Percentiles rank a stretch among this genome's conserved stretches.
Evolutionary conservation across 1,284 basidiomycete genomes (phyloP).

Genomic region (Rhodotorula mucilaginosa): DNA sequence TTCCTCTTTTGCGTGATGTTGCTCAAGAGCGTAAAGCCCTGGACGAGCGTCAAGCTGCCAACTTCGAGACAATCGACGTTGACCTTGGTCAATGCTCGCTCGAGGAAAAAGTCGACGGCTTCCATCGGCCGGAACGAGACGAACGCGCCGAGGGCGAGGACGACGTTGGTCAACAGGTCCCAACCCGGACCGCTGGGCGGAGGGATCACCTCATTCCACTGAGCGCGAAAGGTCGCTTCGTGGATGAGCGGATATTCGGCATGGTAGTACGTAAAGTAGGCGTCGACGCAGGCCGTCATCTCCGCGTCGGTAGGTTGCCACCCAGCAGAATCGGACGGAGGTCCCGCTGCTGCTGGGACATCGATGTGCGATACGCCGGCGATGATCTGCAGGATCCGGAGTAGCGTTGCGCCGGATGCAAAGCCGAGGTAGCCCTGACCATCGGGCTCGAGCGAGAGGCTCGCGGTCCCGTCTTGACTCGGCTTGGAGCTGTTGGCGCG

Average conservation of each 20-base stretch:
- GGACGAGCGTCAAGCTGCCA: slow-evolving; percentile 40
- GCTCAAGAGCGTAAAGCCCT: slow-evolving; percentile 28
- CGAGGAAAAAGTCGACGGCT: slow-evolving; percentile 31
- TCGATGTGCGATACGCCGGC: not conserved
- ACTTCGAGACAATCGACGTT: slow-evolving; percentile 39
- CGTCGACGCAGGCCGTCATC: not conserved
- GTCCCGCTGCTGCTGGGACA: not conserved
- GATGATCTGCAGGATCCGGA: slow-evolving; percentile 3
- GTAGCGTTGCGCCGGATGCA: not conserved
- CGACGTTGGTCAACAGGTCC: slow-evolving; percentile 17
- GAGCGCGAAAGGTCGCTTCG: slow-evolving; percentile 43
- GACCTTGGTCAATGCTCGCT: slow-evolving; percentile 27
- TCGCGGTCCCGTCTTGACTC: not conserved
- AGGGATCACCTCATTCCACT: slow-evolving; percentile 39
- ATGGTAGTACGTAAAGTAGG: slow-evolving; percentile 39
- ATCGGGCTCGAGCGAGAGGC: not conserved
- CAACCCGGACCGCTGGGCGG: slow-evolving; percentile 29
- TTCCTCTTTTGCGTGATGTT: slow-evolving; percentile 43
- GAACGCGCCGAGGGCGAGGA: slow-evolving; percentile 43
- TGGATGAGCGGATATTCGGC: slow-evolving; percentile 44
- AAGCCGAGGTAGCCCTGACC: slow-evolving; percentile 1
- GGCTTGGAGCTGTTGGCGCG: not conserved
- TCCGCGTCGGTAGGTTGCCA: not conserved
- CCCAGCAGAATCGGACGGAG: not conserved
- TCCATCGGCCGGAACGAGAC: slow-evolving; percentile 30